phyloP scores from a whole-genome alignment of 768 basidiomycete genomes.

The Auricularia auricula-judae region DNA sequence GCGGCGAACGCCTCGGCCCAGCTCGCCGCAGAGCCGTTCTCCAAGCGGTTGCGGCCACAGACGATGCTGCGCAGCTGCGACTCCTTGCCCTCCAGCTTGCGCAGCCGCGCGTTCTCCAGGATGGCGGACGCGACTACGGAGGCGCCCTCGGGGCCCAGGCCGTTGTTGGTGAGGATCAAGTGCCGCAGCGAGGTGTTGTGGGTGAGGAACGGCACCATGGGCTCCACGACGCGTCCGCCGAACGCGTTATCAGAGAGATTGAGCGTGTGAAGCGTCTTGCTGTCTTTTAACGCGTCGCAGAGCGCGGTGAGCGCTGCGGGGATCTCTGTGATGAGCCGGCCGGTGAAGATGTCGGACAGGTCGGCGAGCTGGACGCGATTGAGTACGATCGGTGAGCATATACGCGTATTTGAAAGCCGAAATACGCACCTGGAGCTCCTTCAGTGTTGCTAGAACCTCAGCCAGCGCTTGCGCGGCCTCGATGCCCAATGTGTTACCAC shows the following conservation, averaged over 20 bases:
- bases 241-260: constrained; percentile 95
- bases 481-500: constrained; percentile 89
- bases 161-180: constrained; percentile 92
- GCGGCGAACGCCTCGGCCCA: constrained; percentile 87
- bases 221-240: constrained; percentile 88
- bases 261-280: constrained; percentile 73
- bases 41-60: constrained; percentile 93
- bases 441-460: constrained; percentile 60
- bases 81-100: constrained; percentile 50
- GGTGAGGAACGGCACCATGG: constrained; percentile 82
- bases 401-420: neutral
- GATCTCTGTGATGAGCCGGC: constrained; percentile 91
- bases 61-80: constrained; percentile 72
- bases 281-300: constrained; percentile 76
- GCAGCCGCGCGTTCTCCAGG: constrained; percentile 57
- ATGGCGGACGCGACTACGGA: constrained; percentile 77
- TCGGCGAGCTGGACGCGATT: constrained; percentile 62
- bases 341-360: constrained; percentile 96
- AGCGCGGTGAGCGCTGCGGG: constrained; percentile 80
- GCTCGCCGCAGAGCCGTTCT: constrained; percentile 71
- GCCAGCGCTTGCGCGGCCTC: constrained; percentile 81
- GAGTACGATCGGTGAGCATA: neutral
- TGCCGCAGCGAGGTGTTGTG: constrained; percentile 72
- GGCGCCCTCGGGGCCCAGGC: constrained; percentile 86
- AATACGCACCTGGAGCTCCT: constrained; percentile 51